Evolutionary conservation across 2,329 filamentous ascomycete species (phyloP).

Genomic region (Mariannaea elegans): DNA sequence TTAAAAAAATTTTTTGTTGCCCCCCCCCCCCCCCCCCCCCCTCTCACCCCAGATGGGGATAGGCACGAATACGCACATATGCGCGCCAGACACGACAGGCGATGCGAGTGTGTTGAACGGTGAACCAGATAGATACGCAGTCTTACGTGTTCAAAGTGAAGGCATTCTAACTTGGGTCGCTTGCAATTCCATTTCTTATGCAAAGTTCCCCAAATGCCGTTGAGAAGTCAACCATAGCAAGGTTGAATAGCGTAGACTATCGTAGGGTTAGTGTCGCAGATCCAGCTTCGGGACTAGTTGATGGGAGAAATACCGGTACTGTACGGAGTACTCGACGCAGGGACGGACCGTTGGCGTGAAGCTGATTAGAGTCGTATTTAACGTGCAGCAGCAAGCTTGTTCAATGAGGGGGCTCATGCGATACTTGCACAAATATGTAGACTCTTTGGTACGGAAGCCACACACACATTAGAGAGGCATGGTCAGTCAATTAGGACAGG

Average conservation of each 20-base stretch:
- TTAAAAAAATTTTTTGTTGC: too few relatives aligned
- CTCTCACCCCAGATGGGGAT: too few relatives aligned
- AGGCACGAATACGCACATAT: conserved; percentile 12
- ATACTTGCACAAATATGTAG: neutral
- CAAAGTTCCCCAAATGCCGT: neutral
- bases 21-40: too few relatives aligned
- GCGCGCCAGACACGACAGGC: conserved; percentile 11
- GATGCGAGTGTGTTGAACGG: neutral
- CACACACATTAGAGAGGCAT: too few relatives aligned
- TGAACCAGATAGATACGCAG: neutral
- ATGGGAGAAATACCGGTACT: neutral
- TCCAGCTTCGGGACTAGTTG: neutral
- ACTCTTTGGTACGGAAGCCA: too few relatives aligned
- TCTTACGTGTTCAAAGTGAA: neutral
- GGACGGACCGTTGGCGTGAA: neutral
- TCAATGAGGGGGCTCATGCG: neutral
- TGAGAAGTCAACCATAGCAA: neutral
- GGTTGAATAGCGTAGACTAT: neutral
- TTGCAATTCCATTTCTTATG: neutral
- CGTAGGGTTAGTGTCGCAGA: neutral
- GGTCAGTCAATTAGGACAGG: too few relatives aligned
- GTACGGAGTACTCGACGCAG: neutral
- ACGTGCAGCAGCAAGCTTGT: neutral
- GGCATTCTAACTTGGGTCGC: neutral
- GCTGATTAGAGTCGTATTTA: neutral